Evolutionary conservation across 2,329 filamentous ascomycete genomes (phyloP).

Genomic region (Talaromyces marneffei): DNA sequence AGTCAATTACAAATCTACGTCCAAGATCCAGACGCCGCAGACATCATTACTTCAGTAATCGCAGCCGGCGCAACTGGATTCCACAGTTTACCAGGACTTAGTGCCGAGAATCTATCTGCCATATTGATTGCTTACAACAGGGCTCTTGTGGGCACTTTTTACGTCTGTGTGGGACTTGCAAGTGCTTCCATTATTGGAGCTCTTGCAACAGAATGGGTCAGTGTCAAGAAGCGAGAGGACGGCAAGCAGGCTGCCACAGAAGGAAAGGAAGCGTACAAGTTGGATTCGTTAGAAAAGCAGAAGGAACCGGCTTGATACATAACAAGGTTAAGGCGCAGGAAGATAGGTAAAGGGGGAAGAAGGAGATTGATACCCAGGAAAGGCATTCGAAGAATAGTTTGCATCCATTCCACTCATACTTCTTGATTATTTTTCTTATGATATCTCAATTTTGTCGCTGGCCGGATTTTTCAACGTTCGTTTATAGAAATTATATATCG

Average conservation of each 20-base stretch:
- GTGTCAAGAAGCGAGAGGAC: constrained; percentile 12
- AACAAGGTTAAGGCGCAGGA: not conserved
- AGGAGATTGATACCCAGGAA: not conserved
- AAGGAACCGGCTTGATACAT: not conserved
- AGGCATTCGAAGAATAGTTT: not conserved
- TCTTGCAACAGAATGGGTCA: constrained; percentile 12
- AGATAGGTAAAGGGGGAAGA: not conserved
- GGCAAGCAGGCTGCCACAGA: constrained; percentile 16
- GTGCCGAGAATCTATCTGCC: not conserved
- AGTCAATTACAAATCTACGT: constrained; percentile 22
- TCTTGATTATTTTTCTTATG: not conserved
- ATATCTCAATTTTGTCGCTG: not conserved
- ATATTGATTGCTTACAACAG: constrained; percentile 14
- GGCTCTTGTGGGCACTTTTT: constrained; percentile 11
- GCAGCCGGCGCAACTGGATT: constrained; percentile 32
- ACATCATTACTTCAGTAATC: constrained; percentile 24
- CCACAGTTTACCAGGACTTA: not conserved
- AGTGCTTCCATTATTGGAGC: constrained; percentile 11
- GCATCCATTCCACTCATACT: not conserved
- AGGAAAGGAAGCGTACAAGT: not conserved
- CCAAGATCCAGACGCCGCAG: constrained; percentile 18
- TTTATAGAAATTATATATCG: not conserved
- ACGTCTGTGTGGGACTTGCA: constrained; percentile 6
- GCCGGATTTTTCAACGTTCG: not conserved
- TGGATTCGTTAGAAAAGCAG: not conserved